Evolutionary conservation across 805 yeast species (phyloP).

Genomic region (Priceomyces melissophilus): DNA sequence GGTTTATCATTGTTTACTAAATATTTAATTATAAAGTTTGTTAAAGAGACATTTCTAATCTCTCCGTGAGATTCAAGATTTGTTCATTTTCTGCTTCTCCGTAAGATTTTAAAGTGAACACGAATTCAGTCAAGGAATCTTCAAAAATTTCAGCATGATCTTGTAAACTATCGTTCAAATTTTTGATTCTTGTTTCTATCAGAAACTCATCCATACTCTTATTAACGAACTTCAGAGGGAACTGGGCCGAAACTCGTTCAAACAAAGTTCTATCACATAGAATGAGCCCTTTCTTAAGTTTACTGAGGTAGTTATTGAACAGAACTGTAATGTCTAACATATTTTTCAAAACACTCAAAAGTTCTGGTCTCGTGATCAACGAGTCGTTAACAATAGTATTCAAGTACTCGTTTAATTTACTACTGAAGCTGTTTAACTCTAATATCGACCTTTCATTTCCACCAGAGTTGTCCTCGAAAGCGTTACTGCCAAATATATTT

Average conservation of each 20-base stretch:
- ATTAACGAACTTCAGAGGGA: slow-evolving; percentile 35
- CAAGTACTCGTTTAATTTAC: slow-evolving; percentile 48
- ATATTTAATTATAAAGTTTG: slow-evolving; percentile 12
- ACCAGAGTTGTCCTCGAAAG: slow-evolving; percentile 4
- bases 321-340: slow-evolving; percentile 46
- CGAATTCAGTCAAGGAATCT: slow-evolving; percentile 42
- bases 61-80: slow-evolving; percentile 40
- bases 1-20: slow-evolving; percentile 3
- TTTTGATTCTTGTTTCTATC: slow-evolving; percentile 38
- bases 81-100: slow-evolving; percentile 51
- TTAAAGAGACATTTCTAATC: slow-evolving; percentile 38
- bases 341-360: slow-evolving; percentile 45
- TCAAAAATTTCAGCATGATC: slow-evolving; percentile 45
- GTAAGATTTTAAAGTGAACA: slow-evolving; percentile 41
- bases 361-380: slow-evolving; percentile 56
- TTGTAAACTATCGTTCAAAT: slow-evolving; percentile 37
- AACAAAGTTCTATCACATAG: slow-evolving; percentile 47
- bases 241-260: slow-evolving; percentile 27
- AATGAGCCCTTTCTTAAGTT: slow-evolving; percentile 55
- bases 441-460: neutral
- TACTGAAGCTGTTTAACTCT: slow-evolving; percentile 15
- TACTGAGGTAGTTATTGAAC: slow-evolving; percentile 46
- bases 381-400: slow-evolving; percentile 65
- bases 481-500: slow-evolving; percentile 17
- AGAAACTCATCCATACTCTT: slow-evolving; percentile 36